Conservation (phyloP, 148 eudicot genomes). For the Fagopyrum esculentum region DNA sequence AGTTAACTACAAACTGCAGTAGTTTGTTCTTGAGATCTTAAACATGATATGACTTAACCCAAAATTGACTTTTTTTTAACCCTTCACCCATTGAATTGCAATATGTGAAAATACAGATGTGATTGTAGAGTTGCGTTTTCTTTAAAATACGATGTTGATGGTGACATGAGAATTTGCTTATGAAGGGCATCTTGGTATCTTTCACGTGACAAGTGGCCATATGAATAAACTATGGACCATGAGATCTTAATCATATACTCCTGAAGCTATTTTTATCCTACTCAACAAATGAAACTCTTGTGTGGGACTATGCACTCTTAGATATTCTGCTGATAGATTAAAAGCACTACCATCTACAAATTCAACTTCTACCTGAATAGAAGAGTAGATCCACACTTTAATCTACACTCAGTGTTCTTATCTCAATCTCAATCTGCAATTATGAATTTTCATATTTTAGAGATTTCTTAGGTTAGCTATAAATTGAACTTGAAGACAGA, state of each 20-base stretch:
- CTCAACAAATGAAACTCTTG: neutral
- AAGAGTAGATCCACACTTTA: slow-evolving; percentile 8
- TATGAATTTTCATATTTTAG: neutral
- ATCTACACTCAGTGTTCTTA: neutral
- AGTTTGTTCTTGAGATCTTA: too few relatives aligned
- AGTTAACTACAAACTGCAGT: too few relatives aligned
- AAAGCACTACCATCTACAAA: slow-evolving; percentile 49
- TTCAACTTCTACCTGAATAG: slow-evolving; percentile 68
- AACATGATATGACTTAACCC: too few relatives aligned
- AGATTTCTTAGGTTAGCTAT: too few relatives aligned
- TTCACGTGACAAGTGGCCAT: neutral
- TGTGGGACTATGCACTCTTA: slow-evolving; percentile 70
- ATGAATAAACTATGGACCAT: neutral
- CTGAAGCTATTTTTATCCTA: neutral
- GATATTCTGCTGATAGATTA: slow-evolving; percentile 64
- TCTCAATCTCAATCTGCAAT: neutral
- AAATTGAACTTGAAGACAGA: too few relatives aligned
- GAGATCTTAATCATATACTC: neutral
- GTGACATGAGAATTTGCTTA: neutral
- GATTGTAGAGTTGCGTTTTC: neutral
- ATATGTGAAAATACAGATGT: neutral
- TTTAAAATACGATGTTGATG: neutral
- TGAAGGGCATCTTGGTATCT: neutral
- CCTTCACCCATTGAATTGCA: neutral
- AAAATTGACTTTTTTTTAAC: too few relatives aligned